These are phyloP conservation scores for Phytopythium delawarense DNA, from an alignment of 352 stramenopile species.

Conservation along the genomic window DNA sequence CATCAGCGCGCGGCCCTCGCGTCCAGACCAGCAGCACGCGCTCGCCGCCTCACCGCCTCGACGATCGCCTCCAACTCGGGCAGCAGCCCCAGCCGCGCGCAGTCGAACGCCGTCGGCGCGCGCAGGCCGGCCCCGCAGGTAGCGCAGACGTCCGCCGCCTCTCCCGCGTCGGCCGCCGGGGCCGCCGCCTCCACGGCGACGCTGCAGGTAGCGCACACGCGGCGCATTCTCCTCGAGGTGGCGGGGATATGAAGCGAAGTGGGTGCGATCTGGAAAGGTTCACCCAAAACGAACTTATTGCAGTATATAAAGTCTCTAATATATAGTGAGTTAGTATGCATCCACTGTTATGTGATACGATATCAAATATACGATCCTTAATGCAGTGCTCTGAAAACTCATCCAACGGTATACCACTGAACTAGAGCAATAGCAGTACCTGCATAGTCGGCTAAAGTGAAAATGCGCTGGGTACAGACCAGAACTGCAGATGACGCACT, in stretches of 20 bases:
- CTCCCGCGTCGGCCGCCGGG: neutral
- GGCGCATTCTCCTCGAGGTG: slow-evolving; percentile 12
- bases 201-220: slow-evolving; percentile 32
- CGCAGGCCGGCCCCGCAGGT: slow-evolving; percentile 36
- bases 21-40: neutral
- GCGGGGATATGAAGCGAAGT: no score
- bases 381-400: no score
- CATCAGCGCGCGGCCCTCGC: neutral
- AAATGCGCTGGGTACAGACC: no score
- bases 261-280: no score
- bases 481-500: neutral
- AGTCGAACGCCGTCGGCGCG: slow-evolving; percentile 50
- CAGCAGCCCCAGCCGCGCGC: slow-evolving; percentile 53
- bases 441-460: no score
- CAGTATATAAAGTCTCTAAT: no score
- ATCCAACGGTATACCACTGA: no score
- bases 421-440: no score
- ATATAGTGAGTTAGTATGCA: no score
- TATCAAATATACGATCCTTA: no score
- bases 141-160: slow-evolving; percentile 19
- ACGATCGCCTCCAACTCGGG: slow-evolving; percentile 57
- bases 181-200: slow-evolving; percentile 5
- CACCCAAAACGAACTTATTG: no score
- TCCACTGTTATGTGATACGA: no score
- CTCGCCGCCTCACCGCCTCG: neutral